Conservation (phyloP, 83 land plant genomes). For the Isoetes engelmannii region DNA sequence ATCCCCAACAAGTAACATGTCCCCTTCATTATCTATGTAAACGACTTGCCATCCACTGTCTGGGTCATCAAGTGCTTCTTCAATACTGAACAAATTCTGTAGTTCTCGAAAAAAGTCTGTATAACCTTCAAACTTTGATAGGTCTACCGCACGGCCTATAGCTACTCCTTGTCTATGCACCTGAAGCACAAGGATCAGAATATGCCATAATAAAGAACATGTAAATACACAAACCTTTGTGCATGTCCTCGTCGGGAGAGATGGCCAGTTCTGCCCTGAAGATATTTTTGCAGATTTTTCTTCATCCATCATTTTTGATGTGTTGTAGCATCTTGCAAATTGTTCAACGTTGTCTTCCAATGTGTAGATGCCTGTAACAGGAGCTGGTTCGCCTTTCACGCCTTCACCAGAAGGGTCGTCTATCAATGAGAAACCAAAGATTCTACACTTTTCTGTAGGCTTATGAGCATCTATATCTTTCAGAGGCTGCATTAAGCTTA, state of each 20-base stretch:
- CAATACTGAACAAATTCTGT: conserved; percentile 18
- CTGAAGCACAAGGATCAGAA: conserved; percentile 4
- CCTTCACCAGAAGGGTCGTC: neutral
- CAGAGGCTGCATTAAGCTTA: too few species aligned
- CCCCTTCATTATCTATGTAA: conserved; percentile 34
- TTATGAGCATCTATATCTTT: too few species aligned
- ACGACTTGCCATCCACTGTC: conserved; percentile 30
- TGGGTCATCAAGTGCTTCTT: conserved; percentile 25
- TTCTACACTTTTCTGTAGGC: conserved; percentile 1
- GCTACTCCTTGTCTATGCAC: conserved; percentile 20
- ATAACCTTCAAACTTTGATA: conserved; percentile 22
- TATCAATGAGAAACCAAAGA: conserved; percentile 8
- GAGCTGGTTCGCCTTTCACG: neutral
- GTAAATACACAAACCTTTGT: neutral
- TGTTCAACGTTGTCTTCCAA: too few species aligned
- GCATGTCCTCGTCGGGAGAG: neutral
- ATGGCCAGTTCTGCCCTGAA: too few species aligned
- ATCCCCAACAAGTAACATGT: conserved; percentile 31
- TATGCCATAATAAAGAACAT: too few species aligned
- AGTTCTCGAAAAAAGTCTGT: conserved; percentile 15
- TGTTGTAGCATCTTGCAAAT: too few species aligned
- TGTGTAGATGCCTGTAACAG: too few species aligned
- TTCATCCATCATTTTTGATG: too few species aligned
- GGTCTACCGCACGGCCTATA: conserved; percentile 26
- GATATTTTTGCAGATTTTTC: too few species aligned